phyloP scores from a whole-genome alignment of 1,139 yeast species.

The Citeromyces hawaiiensis region DNA sequence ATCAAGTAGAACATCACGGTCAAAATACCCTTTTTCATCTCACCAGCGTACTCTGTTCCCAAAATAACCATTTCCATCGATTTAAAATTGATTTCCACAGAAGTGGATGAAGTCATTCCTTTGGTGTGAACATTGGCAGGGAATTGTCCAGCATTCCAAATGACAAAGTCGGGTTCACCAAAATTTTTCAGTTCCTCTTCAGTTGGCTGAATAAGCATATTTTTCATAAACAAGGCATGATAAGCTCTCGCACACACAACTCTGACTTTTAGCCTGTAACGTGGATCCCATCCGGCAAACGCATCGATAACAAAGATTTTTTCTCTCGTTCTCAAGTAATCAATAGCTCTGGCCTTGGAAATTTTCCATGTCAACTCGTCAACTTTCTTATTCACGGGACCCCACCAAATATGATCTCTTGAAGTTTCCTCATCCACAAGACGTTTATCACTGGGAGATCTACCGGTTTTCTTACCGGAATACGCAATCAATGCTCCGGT shows the following conservation, averaged over 20 bases:
- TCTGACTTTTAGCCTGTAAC: conserved; percentile 93
- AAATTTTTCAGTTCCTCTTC: conserved; percentile 77
- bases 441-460: conserved; percentile 97
- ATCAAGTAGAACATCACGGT: conserved; percentile 97
- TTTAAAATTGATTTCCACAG: conserved; percentile 93
- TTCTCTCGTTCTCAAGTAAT: conserved; percentile 91
- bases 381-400: conserved; percentile 94
- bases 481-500: conserved; percentile 94
- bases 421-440: conserved; percentile 92
- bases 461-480: conserved; percentile 93
- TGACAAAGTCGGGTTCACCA: conserved; percentile 97
- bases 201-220: conserved; percentile 94
- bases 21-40: conserved; percentile 98
- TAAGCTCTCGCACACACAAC: conserved; percentile 97
- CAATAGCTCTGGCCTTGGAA: conserved; percentile 93
- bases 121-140: conserved; percentile 95
- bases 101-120: conserved; percentile 95
- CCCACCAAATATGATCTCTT: conserved; percentile 91
- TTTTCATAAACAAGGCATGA: conserved; percentile 96
- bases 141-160: conserved; percentile 98
- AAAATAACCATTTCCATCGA: conserved; percentile 98
- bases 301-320: conserved; percentile 94
- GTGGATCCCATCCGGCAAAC: conserved; percentile 98
- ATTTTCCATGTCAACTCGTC: conserved; percentile 93
- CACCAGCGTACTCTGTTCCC: conserved; percentile 98